phyloP scores from a whole-genome alignment of 208 protist species.

The Tritrichomonas musculus region DNA sequence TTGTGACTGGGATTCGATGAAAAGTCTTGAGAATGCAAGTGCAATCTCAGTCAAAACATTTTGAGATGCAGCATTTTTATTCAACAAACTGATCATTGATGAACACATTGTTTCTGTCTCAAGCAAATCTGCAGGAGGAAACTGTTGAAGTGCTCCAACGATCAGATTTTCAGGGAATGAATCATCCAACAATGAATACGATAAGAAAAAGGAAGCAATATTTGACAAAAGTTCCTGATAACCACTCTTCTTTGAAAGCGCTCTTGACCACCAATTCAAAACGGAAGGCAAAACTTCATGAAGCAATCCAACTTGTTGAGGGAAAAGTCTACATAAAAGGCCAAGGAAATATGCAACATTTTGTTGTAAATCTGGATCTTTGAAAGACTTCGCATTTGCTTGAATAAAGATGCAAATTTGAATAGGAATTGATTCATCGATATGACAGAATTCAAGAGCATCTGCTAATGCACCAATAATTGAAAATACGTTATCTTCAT shows the following conservation, averaged over 20 bases:
- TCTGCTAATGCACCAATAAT: background rate
- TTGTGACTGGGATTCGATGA: background rate
- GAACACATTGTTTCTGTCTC: background rate
- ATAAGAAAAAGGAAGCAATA: constrained; percentile 3
- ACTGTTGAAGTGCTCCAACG: background rate
- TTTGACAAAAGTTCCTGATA: background rate
- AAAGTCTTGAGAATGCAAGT: background rate
- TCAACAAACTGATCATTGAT: background rate
- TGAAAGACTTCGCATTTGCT: background rate
- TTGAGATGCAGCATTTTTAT: background rate
- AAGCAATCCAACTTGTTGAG: background rate
- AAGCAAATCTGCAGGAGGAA: background rate
- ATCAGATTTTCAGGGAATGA: background rate
- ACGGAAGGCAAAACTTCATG: background rate
- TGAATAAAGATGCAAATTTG: background rate
- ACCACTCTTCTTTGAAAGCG: background rate
- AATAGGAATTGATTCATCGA: background rate
- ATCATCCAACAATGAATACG: background rate
- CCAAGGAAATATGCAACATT: background rate
- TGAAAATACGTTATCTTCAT: background rate
- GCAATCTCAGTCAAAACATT: background rate
- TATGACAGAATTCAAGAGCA: background rate
- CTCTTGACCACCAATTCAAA: background rate
- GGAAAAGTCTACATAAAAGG: background rate
- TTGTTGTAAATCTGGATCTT: background rate